Base-by-base conservation (phyloP, 108 stramenopile species). In the Skeletonema marinoi region DNA sequence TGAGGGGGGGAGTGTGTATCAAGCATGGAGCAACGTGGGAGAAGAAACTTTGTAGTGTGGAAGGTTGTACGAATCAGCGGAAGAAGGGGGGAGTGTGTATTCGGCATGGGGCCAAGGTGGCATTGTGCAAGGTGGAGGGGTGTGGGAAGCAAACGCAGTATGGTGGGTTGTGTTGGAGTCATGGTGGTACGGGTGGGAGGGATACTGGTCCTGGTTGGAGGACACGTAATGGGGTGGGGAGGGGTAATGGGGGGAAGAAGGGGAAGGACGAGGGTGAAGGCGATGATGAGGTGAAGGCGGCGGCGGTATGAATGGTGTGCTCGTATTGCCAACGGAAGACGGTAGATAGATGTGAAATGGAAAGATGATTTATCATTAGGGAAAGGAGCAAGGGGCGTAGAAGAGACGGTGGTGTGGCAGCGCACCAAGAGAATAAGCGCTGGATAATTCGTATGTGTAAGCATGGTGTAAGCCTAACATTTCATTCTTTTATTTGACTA, bases 11-110 rank as follows among this genome's bases (percentile, higher is more conserved):
- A 1, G 32, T 63, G 16, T 63, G 62, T 36, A 33, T 63, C 21
- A 33, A 17, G 38, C 62, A 63, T 35, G 62, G 62, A 1, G 62
- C 62, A 16, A 61, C 67, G 51, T 51, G 50, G 50, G 6, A 19
- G n/a, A 51, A 51, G 17, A 31, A 31, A 29, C 14, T 32, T 5
- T 68, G 67, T 42, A n/a, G 16, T 31, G 67, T 68, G 16, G 67
- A 68, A 12, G 67, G 13, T 32, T 68, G 67, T 35, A 59, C 13
- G 38, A 68, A 68, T 42, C 56, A 68, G 7, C 6, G 44, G 0
- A 59, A 58, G 31, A 51, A 59, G 67, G 67, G 67, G 16, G 67
- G 67, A 59, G 54, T 68, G 14, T 68, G 67, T n/a, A 31, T 31
- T 14, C 14, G 54, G 16, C 67, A 68, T 35, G 67, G 67, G 50